Evolutionary conservation across 2,329 filamentous ascomycete species (phyloP).

Genomic region (Xylariaceae sp.): DNA sequence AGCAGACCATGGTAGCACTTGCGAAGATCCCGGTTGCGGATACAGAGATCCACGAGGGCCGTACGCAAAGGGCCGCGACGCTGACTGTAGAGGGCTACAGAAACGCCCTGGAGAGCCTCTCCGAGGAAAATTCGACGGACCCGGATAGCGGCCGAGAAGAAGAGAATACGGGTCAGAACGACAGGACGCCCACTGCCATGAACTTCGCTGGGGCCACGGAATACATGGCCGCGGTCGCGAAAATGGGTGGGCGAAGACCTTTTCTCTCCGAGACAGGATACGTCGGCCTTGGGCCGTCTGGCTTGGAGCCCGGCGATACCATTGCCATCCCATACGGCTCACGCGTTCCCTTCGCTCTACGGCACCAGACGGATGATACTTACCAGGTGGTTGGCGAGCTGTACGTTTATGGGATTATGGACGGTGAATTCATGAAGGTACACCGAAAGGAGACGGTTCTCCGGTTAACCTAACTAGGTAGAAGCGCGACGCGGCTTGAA

Average conservation of each 20-base stretch:
- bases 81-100: constrained; percentile 17
- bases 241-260: constrained; percentile 19
- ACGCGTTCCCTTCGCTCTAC: constrained; percentile 22
- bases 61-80: constrained; percentile 7
- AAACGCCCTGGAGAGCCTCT: constrained; percentile 9
- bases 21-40: constrained; percentile 26
- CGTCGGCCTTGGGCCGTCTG: constrained; percentile 21
- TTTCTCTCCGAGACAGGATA: constrained; percentile 23
- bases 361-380: constrained; percentile 1
- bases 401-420: constrained; percentile 29
- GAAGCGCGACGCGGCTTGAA: no score
- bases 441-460: constrained; percentile 24
- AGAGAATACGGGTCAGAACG: not conserved
- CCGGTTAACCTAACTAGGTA: not conserved
- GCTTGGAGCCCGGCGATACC: constrained; percentile 12
- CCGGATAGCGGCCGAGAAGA: not conserved
- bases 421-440: constrained; percentile 30
- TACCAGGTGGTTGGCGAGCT: constrained; percentile 20
- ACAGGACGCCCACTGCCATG: not conserved
- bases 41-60: constrained; percentile 7
- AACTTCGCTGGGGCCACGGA: not conserved
- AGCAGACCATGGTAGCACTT: constrained; percentile 23
- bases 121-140: not conserved
- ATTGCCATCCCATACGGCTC: constrained; percentile 27
- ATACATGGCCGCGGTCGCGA: constrained; percentile 15